A percentile compares a stretch with the other conserved stretches of the same genome.
Conservation (phyloP, 305 asterid species). For the Euphrasia arctica region DNA sequence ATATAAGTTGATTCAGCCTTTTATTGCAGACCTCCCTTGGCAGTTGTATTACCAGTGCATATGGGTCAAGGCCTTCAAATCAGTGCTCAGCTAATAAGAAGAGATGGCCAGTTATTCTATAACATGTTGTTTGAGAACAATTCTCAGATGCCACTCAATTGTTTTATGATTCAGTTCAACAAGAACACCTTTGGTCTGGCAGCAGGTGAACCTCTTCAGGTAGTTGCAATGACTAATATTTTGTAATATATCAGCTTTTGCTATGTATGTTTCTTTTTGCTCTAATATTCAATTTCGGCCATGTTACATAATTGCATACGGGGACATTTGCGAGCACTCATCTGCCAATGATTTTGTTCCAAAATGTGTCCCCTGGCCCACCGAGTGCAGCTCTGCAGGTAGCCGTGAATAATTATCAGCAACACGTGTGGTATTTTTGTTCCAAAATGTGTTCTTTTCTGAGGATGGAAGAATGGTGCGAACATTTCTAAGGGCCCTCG, state of each 20-base stretch:
- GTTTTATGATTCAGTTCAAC: conserved; percentile 96
- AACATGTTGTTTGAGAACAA: conserved; percentile 90
- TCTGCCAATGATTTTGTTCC: conserved; percentile 91
- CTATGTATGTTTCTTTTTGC: conserved; percentile 10
- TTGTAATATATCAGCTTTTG: conserved; percentile 7
- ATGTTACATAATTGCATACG: conserved; percentile 85
- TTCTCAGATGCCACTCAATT: conserved; percentile 77
- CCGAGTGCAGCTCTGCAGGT: conserved; percentile 85
- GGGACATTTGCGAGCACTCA: conserved; percentile 78
- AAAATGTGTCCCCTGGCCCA: conserved; percentile 82
- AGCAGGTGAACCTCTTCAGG: conserved; percentile 91
- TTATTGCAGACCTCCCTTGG: conserved; percentile 80
- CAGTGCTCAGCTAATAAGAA: conserved; percentile 82
- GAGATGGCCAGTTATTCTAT: conserved; percentile 89
- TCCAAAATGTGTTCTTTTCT: conserved; percentile 60
- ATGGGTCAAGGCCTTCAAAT: conserved; percentile 94
- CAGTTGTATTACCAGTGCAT: conserved; percentile 74
- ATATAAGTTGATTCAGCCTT: conserved; percentile 6
- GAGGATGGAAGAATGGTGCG: conserved; percentile 99
- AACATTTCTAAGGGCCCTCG: too few relatives aligned
- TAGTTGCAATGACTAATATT: conserved; percentile 25
- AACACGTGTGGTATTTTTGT: conserved; percentile 93
- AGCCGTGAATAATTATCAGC: conserved; percentile 97
- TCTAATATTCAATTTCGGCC: conserved; percentile 27
- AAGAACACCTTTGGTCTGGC: conserved; percentile 98